Base-by-base conservation (phyloP, 768 basidiomycete genomes). In the Pulveroboletus sp. region DNA sequence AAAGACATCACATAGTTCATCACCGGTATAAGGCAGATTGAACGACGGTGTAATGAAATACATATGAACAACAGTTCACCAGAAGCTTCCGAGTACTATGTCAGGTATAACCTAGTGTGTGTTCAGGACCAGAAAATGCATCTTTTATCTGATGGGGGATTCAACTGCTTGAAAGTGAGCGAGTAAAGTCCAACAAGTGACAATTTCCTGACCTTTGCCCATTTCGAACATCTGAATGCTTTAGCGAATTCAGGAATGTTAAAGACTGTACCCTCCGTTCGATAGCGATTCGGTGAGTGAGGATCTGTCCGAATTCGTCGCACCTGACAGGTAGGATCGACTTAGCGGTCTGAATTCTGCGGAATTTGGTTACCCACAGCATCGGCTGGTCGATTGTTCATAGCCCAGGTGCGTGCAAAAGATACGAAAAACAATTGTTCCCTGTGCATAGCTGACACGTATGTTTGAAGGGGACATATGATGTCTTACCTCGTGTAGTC, bases 351-450 rank as follows among this genome's bases (percentile, higher is more conserved):
- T 24, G 9, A 24, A 12, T 32, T 49, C 28, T 54, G 30, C 21
- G 41, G 39, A 27, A 33, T 27, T 39, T 31, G 3, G 14, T 26
- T 6, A 73, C 81, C 55, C 57, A 89, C 86, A 24, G 86, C 86
- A 26, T 86, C 80, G 39, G 81, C 85, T 24, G 89, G 79, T 55
- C 86, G 90, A 69, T 85, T 87, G 58, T 82, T 83, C 61, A 81
- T 77, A 0, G 85, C 90, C 91, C 91, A 95, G n/a, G 87, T 82
- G 26, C 87, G 80, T 12, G 81, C 93, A 61, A 89, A 94, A 2
- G 90, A 80, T 48, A 97, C 81, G 75, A 96, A 97, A 73, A 97
- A 97, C 27, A 97, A 70, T 72, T 97, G 94, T 36, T 96, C 94
- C 51, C 87, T 89, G 44, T 14, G 10, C 24, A 24, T 12, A 30